Base-by-base conservation (phyloP, 2,329 filamentous ascomycete genomes). In the Sclerotinia subarctica region DNA sequence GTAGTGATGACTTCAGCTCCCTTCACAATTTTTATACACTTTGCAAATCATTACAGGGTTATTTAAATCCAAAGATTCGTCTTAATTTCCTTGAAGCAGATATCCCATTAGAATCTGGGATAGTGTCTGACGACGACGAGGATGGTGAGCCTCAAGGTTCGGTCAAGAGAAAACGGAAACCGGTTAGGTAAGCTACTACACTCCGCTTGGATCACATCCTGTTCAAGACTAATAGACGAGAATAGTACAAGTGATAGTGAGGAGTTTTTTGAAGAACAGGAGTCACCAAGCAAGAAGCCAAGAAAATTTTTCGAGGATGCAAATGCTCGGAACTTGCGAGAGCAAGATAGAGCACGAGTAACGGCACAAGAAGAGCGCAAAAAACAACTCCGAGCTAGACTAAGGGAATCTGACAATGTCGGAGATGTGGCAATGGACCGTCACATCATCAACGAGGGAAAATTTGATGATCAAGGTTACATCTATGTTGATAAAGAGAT, bases 401-500 rank as follows among this genome's bases (percentile, higher is more conserved):
- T 85, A 70, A 84, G 78, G 71, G 77, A 74, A 71, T 81, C 77
- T 68, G 83, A 76, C 58, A 78, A 73, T 69, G 81, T 79, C 70
- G 78, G 77, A 70, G 82, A 77, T 76, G 84, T 74, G 79, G 81
- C 71, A 77, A 80, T 53, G 78, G 82, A 59, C 78, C 69, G 72
- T 21, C 77, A 91, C 32, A 86, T 90, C 58, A 85, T 93, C 77
- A 93, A 93, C 75, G 84, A 87, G 69, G 83, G 83, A 38, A 91
- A 90, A 74, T 79, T 82, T 26, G 85, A 88, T 3, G 79, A 85
- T 19, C 81, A 90, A 71, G 82, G 83, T 0, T 82, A 88, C 58
- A 85, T 93, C 38, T 89, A 86, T 70, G 79, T 96, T 63, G 83
- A 91, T 72, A 78, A 84, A 0, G 78, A 84, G 10, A 91, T 94